Conservation (phyloP, 2,329 filamentous ascomycete genomes). For the Westerdykella ornata region DNA sequence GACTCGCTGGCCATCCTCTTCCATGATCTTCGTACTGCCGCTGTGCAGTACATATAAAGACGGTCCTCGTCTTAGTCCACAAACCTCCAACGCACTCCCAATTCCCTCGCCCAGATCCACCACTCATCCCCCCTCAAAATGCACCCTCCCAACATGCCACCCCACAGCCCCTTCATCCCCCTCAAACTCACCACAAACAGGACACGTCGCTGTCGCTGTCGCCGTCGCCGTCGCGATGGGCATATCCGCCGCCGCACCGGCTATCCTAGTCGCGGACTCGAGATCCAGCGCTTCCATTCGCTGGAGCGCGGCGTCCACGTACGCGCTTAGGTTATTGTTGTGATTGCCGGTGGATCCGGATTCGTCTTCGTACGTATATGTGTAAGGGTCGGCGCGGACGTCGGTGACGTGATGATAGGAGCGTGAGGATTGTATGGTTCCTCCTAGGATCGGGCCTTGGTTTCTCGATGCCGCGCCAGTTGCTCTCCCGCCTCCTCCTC, state of each 20-base stretch:
- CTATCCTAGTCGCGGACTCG: slow-evolving; percentile 17
- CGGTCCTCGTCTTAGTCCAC: no score
- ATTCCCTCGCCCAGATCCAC: no score
- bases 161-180: slow-evolving; percentile 63
- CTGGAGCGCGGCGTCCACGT: slow-evolving; percentile 2
- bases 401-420: no score
- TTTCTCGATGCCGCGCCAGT: slow-evolving; percentile 22
- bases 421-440: background rate
- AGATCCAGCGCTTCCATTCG: slow-evolving; percentile 22
- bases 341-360: slow-evolving; percentile 2
- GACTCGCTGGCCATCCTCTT: no score
- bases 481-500: slow-evolving; percentile 4
- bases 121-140: slow-evolving; percentile 40
- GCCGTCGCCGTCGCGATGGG: no score
- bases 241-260: slow-evolving; percentile 9
- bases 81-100: no score
- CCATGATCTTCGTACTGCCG: no score
- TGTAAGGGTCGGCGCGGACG: slow-evolving; percentile 8
- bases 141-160: slow-evolving; percentile 54
- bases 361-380: slow-evolving; percentile 29
- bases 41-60: no score
- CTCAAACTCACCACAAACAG: slow-evolving; percentile 59
- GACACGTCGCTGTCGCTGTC: slow-evolving; percentile 45
- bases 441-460: slow-evolving; percentile 24
- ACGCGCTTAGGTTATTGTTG: slow-evolving; percentile 15